Percentiles rank a stretch among this genome's conserved stretches.
phyloP scores from a whole-genome alignment of 176 grass and related monocot species.

The Zoysia pacifica region DNA sequence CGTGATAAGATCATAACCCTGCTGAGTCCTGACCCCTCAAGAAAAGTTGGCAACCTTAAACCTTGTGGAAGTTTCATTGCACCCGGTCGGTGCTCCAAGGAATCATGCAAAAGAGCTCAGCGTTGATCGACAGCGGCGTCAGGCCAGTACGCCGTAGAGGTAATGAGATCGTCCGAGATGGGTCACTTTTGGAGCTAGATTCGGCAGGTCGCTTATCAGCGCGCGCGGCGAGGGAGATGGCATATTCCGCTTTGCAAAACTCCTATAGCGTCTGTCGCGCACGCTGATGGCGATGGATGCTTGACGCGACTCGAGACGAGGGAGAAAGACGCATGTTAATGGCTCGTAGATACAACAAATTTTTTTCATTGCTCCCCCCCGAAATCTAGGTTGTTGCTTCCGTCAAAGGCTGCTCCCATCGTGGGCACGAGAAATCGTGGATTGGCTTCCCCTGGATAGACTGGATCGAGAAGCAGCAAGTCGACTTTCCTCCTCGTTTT shows the following conservation, averaged over 20 bases:
- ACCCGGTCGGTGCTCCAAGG: neutral
- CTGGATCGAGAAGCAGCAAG: too few species aligned
- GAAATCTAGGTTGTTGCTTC: too few species aligned
- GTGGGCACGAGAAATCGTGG: too few species aligned
- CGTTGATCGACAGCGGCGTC: neutral
- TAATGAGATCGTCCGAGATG: neutral
- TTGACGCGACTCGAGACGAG: too few species aligned
- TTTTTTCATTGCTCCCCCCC: too few species aligned
- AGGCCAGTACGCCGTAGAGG: neutral
- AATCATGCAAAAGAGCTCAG: slow-evolving; percentile 10
- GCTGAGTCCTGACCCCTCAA: neutral
- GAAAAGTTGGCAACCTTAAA: neutral
- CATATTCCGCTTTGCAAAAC: slow-evolving; percentile 2
- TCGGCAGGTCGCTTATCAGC: neutral
- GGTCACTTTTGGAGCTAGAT: slow-evolving; percentile 4
- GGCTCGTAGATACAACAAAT: too few species aligned
- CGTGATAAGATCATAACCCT: neutral
- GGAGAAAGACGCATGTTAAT: too few species aligned
- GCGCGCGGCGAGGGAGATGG: neutral
- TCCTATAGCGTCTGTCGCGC: neutral
- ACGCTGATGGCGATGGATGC: too few species aligned
- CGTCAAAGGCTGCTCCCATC: too few species aligned
- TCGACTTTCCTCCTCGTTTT: too few species aligned
- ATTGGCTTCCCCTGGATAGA: too few species aligned
- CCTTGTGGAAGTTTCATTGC: neutral